Base-by-base conservation (phyloP, 352 stramenopile species). In the Peronospora destructor region DNA sequence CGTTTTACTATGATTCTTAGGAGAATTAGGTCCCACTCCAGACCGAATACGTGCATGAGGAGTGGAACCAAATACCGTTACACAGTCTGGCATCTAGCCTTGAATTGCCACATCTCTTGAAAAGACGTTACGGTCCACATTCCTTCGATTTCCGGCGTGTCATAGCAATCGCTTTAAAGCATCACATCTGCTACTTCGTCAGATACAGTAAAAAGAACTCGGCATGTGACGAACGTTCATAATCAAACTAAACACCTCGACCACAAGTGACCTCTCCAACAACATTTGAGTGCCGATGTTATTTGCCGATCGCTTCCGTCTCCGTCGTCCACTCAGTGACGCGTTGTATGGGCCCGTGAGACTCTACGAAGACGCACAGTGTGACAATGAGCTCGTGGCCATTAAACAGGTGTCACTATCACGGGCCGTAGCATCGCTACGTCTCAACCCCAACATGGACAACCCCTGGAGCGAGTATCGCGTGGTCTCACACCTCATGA, bases 331-430 rank as follows among this genome's bases (percentile, higher is more conserved):
- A 16, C 32, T 64, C n/a, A 50, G 37, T 34, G 44, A 70, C 38
- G 65, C 70, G 12, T 53, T 79, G 16, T 84, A 75, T 39, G 68
- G 69, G 14, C 44, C 60, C 19, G 69, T 80, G 14, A 63, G 63
- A 26, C 54, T 80, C 14, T 84, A 68, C 45, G 41, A 74, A 14
- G 72, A 84, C 52, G 46, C 53, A 6, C 29, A 45, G 3, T 21
- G 12, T 29, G 41, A 37, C 25, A 39, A 66, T 33, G 52, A 66
- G 45, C 57, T 52, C 4, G 72, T 84, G 33, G 72, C 69, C 28
- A 56, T 84, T 60, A 84, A 84, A 49, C 57, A 78, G 30, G 65
- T 73, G 16, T 67, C 56, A 7, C 56, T 81, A 3, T 29, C 34
- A 9, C 33, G 37, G 30, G 70, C 70, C 17, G 49, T 64, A 21